Conservation (phyloP, 2,329 filamentous ascomycete genomes). For the Didymosphaeria variabile region DNA sequence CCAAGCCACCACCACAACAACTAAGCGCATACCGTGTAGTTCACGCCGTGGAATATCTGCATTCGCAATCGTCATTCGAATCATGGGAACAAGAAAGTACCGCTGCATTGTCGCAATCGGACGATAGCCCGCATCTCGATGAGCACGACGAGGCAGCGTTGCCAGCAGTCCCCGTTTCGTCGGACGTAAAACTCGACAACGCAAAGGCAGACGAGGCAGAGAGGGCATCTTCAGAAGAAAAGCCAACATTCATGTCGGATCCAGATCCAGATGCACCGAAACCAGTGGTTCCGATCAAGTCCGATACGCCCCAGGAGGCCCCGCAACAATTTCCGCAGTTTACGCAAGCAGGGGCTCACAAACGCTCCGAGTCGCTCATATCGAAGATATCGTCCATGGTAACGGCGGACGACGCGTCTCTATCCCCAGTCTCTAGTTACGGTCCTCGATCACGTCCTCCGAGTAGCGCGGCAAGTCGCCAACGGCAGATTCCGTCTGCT, state of each 20-base stretch:
- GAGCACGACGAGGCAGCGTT: constrained; percentile 37
- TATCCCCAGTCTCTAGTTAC: constrained; percentile 40
- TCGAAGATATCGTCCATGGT: constrained; percentile 50
- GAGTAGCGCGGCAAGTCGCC: constrained; percentile 30
- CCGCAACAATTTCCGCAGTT: constrained; percentile 26
- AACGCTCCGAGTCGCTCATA: constrained; percentile 45
- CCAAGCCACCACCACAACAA: constrained; percentile 28
- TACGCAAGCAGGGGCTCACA: constrained; percentile 28
- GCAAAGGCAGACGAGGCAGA: constrained; percentile 28
- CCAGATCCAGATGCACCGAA: constrained; percentile 6
- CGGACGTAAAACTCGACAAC: constrained; percentile 28
- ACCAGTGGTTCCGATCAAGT: constrained; percentile 12
- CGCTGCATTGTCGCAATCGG: constrained; percentile 35
- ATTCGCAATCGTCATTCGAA: constrained; percentile 40
- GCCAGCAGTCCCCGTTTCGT: constrained; percentile 39
- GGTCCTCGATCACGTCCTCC: constrained; percentile 42
- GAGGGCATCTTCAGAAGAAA: constrained; percentile 18
- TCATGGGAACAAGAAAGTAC: constrained; percentile 44
- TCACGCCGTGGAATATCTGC: constrained; percentile 43
- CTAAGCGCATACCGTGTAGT: constrained; percentile 39
- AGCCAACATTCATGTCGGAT: constrained; percentile 25
- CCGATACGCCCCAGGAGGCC: constrained; percentile 21
- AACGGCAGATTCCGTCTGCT: constrained; percentile 34
- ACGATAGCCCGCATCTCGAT: constrained; percentile 33
- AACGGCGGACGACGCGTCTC: constrained; percentile 37